These are phyloP conservation scores for Lotmaria passim DNA, from an alignment of 208 protist genomes.

Conservation along the genomic window DNA sequence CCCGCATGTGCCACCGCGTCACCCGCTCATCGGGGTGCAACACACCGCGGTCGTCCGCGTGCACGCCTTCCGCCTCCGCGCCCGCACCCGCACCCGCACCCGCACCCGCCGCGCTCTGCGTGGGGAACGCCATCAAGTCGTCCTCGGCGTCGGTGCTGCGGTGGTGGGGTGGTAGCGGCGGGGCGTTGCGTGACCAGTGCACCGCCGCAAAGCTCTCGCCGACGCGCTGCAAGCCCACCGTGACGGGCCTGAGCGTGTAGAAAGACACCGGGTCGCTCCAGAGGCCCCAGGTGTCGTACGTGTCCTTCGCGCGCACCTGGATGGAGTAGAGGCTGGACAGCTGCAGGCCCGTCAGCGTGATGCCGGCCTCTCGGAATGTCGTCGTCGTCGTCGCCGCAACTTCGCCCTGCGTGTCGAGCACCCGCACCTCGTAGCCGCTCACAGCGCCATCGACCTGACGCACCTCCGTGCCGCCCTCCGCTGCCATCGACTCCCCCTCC, in stretches of 20 bases:
- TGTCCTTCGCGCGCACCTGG: conserved; percentile 90
- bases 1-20: conserved; percentile 85
- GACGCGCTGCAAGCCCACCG: conserved; percentile 50
- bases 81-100: conserved; percentile 7
- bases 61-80: conserved; percentile 27
- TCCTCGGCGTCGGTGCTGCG: conserved; percentile 15
- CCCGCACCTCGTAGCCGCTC: conserved; percentile 88
- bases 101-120: neutral
- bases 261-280: conserved; percentile 86
- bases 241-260: conserved; percentile 81
- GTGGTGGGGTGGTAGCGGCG: neutral
- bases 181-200: conserved; percentile 70
- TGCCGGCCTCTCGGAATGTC: conserved; percentile 69
- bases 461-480: conserved; percentile 50
- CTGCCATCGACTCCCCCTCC: conserved; percentile 46
- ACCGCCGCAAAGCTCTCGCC: conserved; percentile 89
- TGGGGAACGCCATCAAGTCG: neutral
- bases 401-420: conserved; percentile 58
- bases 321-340: conserved; percentile 83
- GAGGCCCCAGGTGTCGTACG: conserved; percentile 91
- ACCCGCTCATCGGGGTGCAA: conserved; percentile 71
- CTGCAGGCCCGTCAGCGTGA: conserved; percentile 66
- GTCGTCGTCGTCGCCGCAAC: conserved; percentile 61
- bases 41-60: conserved; percentile 31
- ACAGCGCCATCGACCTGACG: conserved; percentile 84